phyloP scores from a whole-genome alignment of 352 stramenopile genomes.

The Globisporangium apiculatum region DNA sequence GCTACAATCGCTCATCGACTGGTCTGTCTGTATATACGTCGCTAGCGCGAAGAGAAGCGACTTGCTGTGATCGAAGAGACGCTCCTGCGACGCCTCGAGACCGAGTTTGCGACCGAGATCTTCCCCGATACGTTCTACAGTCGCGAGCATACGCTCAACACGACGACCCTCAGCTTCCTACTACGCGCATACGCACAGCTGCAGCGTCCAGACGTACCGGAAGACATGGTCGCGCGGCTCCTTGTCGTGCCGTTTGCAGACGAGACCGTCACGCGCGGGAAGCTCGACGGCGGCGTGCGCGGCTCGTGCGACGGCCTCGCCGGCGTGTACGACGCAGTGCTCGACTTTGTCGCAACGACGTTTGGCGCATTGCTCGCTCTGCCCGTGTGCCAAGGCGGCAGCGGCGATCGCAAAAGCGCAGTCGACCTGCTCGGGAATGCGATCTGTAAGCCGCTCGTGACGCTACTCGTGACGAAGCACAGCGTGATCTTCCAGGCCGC shows the following conservation, averaged over 20 bases:
- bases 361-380: slow-evolving; percentile 54
- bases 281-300: slow-evolving; percentile 59
- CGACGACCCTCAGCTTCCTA: slow-evolving; percentile 54
- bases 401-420: slow-evolving; percentile 37
- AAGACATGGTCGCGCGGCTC: slow-evolving; percentile 76
- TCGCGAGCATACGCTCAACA: slow-evolving; percentile 66
- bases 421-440: slow-evolving; percentile 77
- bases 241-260: slow-evolving; percentile 76
- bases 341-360: slow-evolving; percentile 68
- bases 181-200: slow-evolving; percentile 72
- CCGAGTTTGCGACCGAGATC: slow-evolving; percentile 81
- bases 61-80: slow-evolving; percentile 65
- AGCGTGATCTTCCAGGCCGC: slow-evolving; percentile 78
- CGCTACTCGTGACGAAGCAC: slow-evolving; percentile 63
- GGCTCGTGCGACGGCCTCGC: slow-evolving; percentile 72
- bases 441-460: slow-evolving; percentile 74
- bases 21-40: background rate
- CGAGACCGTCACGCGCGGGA: slow-evolving; percentile 67
- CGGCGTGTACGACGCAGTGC: slow-evolving; percentile 63
- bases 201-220: slow-evolving; percentile 64
- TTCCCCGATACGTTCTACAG: slow-evolving; percentile 86
- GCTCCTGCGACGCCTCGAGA: slow-evolving; percentile 64
- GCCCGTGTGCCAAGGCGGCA: slow-evolving; percentile 55
- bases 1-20: background rate
- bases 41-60: slow-evolving; percentile 60